Conservation (phyloP, 2,329 filamentous ascomycete genomes). For the Colletotrichum noveboracense region DNA sequence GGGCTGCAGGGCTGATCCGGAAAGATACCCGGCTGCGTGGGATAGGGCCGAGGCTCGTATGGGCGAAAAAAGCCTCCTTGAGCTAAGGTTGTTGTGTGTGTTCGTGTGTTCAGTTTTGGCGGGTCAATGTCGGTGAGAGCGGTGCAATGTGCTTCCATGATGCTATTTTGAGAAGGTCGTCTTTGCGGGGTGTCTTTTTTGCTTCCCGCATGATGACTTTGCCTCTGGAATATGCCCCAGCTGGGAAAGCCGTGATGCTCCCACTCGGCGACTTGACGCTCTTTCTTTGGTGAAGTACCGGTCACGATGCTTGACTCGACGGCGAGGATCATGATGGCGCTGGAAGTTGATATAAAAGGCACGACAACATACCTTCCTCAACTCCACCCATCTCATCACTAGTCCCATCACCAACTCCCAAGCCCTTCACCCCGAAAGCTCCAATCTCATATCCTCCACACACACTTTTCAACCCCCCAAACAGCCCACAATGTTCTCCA, state of each 20-base stretch:
- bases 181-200: not conserved
- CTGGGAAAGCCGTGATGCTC: not conserved
- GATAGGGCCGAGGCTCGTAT: not conserved
- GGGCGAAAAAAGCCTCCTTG: not conserved
- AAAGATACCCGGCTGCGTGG: not conserved
- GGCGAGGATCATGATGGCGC: not conserved
- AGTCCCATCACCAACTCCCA: not conserved
- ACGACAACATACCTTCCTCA: not conserved
- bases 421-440: not conserved
- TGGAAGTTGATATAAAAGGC: not conserved
- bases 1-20: not conserved
- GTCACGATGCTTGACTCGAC: not conserved
- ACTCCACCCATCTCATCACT: not conserved
- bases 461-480: not conserved
- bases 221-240: not conserved
- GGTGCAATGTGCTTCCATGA: not conserved
- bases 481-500: constrained; percentile 26
- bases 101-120: not conserved
- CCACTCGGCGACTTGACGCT: not conserved
- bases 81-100: not conserved
- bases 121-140: not conserved
- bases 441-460: not conserved
- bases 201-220: not conserved
- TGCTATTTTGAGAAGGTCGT: constrained; percentile 1
- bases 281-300: not conserved